These are phyloP conservation scores for Arthonia radiata DNA, from an alignment of 495 filamentous ascomycete species.

Conservation along the genomic window DNA sequence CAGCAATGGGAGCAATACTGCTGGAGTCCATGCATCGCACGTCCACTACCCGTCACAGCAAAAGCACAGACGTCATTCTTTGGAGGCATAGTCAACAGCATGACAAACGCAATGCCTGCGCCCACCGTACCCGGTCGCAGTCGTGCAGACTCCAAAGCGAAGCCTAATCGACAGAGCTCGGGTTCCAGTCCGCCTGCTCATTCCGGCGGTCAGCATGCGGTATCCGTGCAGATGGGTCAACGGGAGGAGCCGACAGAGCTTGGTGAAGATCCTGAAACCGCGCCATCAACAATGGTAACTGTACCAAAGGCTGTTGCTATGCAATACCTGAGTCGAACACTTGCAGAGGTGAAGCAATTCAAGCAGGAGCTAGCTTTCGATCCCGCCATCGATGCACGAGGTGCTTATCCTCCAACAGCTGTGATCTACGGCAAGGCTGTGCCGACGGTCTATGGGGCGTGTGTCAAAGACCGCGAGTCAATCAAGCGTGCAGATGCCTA, in stretches of 20 bases:
- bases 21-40: conserved; percentile 50
- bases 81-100: too few relatives aligned
- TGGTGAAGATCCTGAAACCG: too few relatives aligned
- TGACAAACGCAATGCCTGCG: too few relatives aligned
- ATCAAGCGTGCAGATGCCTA: conserved; percentile 62
- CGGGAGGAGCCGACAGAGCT: too few relatives aligned
- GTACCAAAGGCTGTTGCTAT: conserved; percentile 29
- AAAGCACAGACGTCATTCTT: too few relatives aligned
- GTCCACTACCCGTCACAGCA: conserved; percentile 36
- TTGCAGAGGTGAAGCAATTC: conserved; percentile 45
- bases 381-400: conserved; percentile 28
- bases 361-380: conserved; percentile 42
- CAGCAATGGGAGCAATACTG: conserved; percentile 59
- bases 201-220: too few relatives aligned
- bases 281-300: too few relatives aligned
- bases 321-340: conserved; percentile 52
- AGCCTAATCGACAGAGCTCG: too few relatives aligned
- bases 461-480: conserved; percentile 36
- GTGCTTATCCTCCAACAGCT: conserved; percentile 56
- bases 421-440: conserved; percentile 76
- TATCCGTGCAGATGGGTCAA: too few relatives aligned
- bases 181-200: too few relatives aligned
- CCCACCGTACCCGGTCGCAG: too few relatives aligned
- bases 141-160: too few relatives aligned
- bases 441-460: conserved; percentile 61